Conservation (phyloP, 441 rosid genomes). For the Geranium incanum region DNA sequence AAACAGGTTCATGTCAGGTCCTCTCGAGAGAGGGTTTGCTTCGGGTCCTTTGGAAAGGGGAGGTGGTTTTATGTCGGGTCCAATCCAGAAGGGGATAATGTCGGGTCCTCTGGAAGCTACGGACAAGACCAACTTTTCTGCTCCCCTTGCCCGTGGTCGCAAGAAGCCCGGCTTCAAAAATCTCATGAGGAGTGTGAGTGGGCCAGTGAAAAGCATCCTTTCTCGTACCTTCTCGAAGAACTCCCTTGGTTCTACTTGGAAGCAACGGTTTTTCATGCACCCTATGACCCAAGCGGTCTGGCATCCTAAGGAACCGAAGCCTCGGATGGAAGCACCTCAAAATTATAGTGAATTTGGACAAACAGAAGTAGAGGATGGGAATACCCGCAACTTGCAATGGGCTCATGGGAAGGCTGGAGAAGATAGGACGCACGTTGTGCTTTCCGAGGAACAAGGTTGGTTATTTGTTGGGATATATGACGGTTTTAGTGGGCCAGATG, state of each 20-base stretch:
- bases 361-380: slow-evolving; percentile 47
- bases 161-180: slow-evolving; percentile 57
- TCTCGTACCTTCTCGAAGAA: slow-evolving; percentile 79
- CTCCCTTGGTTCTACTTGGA: slow-evolving; percentile 63
- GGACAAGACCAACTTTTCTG: slow-evolving; percentile 77
- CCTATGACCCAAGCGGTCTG: slow-evolving; percentile 62
- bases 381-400: slow-evolving; percentile 78
- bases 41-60: slow-evolving; percentile 86
- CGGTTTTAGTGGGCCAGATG: slow-evolving; percentile 97
- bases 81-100: slow-evolving; percentile 87
- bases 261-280: slow-evolving; percentile 66
- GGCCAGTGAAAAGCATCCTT: slow-evolving; percentile 71
- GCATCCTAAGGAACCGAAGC: slow-evolving; percentile 63
- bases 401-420: slow-evolving; percentile 99
- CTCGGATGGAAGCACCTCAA: slow-evolving; percentile 47
- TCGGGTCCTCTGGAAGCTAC: slow-evolving; percentile 82
- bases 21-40: slow-evolving; percentile 80
- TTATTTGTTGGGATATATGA: slow-evolving; percentile 85
- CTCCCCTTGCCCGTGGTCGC: slow-evolving; percentile 68
- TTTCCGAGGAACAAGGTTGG: slow-evolving; percentile 97
- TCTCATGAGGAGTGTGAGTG: slow-evolving; percentile 78
- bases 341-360: slow-evolving; percentile 50
- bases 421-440: slow-evolving; percentile 91
- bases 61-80: slow-evolving; percentile 88
- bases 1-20: slow-evolving; percentile 86